Percentiles rank a stretch among this genome's conserved stretches.
Evolutionary conservation across 139 green algal species (phyloP).

Genomic region (Chlamydomonas schloesseri): DNA sequence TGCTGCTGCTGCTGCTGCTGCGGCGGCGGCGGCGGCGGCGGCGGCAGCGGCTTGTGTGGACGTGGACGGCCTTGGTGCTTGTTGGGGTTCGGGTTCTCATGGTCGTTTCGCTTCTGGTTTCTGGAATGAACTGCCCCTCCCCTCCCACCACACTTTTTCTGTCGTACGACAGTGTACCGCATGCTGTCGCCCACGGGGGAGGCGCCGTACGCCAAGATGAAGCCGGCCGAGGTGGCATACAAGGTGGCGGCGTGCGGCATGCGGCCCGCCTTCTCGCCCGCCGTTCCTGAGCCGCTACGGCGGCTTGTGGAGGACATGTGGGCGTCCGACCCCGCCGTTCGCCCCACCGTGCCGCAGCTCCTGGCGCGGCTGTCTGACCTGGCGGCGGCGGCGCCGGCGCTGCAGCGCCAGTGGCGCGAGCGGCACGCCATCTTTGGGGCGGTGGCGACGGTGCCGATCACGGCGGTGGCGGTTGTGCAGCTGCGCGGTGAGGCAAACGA

Average conservation of each 20-base stretch:
- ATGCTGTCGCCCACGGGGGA: constrained; percentile 31
- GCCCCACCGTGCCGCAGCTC: constrained; percentile 16
- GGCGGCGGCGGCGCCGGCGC: neutral
- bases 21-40: too few species aligned
- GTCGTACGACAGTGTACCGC: constrained; percentile 43
- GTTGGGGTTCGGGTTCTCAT: too few species aligned
- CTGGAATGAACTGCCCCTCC: too few species aligned
- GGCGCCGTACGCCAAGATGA: constrained; percentile 22
- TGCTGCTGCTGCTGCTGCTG: too few species aligned
- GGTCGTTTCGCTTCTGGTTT: too few species aligned
- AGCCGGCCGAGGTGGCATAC: constrained; percentile 22
- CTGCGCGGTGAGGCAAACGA: constrained; percentile 5
- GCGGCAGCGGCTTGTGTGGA: too few species aligned
- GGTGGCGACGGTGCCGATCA: constrained; percentile 31
- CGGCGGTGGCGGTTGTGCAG: constrained; percentile 3
- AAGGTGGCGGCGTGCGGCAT: constrained; percentile 45
- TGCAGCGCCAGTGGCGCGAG: constrained; percentile 38
- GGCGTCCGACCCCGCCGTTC: constrained; percentile 26
- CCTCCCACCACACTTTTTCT: too few species aligned
- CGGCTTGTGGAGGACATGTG: constrained; percentile 39
- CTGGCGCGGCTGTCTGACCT: constrained; percentile 9
- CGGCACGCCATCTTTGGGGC: constrained; percentile 23
- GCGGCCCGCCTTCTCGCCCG: constrained; percentile 30
- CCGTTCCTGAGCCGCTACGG: neutral
- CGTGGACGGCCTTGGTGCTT: too few species aligned